Conservation (phyloP, 805 yeast species). For the Candida odintsovae region DNA sequence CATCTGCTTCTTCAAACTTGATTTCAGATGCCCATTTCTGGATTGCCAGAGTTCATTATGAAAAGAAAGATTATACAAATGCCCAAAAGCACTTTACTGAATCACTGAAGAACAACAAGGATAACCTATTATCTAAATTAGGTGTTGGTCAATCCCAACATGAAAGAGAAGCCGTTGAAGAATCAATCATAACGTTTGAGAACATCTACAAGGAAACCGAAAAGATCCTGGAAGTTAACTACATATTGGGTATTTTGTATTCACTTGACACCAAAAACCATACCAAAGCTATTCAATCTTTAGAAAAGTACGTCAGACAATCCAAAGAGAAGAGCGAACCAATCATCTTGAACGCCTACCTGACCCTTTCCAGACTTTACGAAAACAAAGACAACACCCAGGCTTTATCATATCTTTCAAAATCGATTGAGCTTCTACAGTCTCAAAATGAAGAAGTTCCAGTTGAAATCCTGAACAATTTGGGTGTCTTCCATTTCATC, state of each 20-base stretch:
- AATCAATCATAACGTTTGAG: constrained; percentile 83
- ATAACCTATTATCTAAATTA: constrained; percentile 62
- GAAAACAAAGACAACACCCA: constrained; percentile 64
- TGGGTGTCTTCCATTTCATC: constrained; percentile 77
- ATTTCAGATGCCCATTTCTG: constrained; percentile 69
- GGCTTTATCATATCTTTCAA: constrained; percentile 57
- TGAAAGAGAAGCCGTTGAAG: constrained; percentile 67
- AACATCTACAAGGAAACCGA: constrained; percentile 59
- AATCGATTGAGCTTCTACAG: constrained; percentile 48
- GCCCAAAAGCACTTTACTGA: constrained; percentile 72
- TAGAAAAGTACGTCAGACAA: constrained; percentile 67
- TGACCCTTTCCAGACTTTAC: constrained; percentile 62
- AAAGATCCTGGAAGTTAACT: constrained; percentile 66
- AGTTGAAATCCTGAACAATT: constrained; percentile 66
- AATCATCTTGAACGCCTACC: constrained; percentile 55
- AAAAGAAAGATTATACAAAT: constrained; percentile 50
- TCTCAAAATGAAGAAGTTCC: constrained; percentile 30
- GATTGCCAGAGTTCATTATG: constrained; percentile 77
- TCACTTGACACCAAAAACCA: constrained; percentile 30
- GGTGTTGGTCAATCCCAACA: constrained; percentile 86
- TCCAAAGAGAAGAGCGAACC: constrained; percentile 56
- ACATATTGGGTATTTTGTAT: constrained; percentile 70
- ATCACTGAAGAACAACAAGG: constrained; percentile 59
- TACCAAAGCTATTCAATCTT: constrained; percentile 51
- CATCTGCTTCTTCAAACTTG: constrained; percentile 34